These are phyloP conservation scores for Margaritispora aquatica DNA, from an alignment of 495 filamentous ascomycete genomes.

Conservation along the genomic window DNA sequence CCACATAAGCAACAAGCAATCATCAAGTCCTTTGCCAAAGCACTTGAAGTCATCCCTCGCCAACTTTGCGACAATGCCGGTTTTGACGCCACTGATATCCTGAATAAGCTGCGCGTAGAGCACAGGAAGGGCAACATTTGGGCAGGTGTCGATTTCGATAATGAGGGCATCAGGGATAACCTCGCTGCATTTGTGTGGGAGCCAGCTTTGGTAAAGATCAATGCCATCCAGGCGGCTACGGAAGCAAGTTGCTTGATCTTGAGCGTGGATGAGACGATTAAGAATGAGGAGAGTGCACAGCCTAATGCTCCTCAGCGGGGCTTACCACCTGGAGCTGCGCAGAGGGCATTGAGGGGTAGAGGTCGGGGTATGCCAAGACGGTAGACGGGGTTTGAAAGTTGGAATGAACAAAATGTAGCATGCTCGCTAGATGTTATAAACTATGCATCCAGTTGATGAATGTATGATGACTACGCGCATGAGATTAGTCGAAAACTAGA, in stretches of 20 bases:
- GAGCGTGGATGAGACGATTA: constrained; percentile 95
- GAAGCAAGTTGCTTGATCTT: constrained; percentile 68
- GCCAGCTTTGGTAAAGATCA: constrained; percentile 91
- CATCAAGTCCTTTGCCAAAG: constrained; percentile 96
- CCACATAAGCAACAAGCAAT: constrained; percentile 94
- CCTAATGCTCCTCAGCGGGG: constrained; percentile 72
- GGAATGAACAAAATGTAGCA: not conserved
- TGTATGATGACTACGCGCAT: not conserved
- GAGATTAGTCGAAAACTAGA: not conserved
- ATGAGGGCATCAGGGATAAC: constrained; percentile 89
- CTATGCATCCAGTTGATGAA: not conserved
- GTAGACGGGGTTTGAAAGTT: constrained; percentile 29
- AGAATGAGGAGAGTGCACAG: constrained; percentile 69
- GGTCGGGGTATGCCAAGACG: constrained; percentile 89
- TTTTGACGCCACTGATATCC: constrained; percentile 95
- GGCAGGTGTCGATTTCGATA: constrained; percentile 92
- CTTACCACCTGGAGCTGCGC: constrained; percentile 86
- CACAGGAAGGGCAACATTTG: constrained; percentile 85
- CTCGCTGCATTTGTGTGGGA: constrained; percentile 96
- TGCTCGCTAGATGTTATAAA: not conserved
- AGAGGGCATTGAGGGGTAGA: constrained; percentile 77
- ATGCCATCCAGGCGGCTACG: constrained; percentile 64
- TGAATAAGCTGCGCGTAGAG: constrained; percentile 91
- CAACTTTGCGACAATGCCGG: constrained; percentile 98
- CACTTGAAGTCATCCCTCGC: constrained; percentile 91